Evolutionary conservation across 2,329 filamentous ascomycete species (phyloP).

Genomic region (Chrysosporium keratinophilum): DNA sequence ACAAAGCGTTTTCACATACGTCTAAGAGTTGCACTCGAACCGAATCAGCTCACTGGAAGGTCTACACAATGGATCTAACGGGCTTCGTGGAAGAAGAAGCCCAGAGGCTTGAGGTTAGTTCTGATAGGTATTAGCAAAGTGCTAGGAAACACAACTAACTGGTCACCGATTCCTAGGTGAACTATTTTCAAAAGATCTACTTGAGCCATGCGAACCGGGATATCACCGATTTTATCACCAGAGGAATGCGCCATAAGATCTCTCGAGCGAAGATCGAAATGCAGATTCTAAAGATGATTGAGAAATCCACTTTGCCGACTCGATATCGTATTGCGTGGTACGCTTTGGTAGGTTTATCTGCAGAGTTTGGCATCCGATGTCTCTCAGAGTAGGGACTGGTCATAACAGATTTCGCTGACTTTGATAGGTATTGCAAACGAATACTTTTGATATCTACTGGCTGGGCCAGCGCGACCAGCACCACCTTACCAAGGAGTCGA

Average conservation of each 20-base stretch:
- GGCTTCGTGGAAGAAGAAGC: too few relatives aligned
- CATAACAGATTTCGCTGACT: constrained; percentile 2
- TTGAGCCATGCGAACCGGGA: constrained; percentile 18
- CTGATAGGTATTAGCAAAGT: neutral
- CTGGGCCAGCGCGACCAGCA: constrained; percentile 16
- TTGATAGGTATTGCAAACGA: constrained; percentile 20
- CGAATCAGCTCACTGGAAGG: too few relatives aligned
- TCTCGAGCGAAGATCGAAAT: constrained; percentile 20
- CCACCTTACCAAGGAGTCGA: constrained; percentile 14
- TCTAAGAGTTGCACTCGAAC: too few relatives aligned
- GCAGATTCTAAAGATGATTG: constrained; percentile 18
- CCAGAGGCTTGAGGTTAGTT: too few relatives aligned
- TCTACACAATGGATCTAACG: too few relatives aligned
- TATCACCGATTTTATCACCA: constrained; percentile 15
- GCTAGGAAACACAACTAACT: neutral
- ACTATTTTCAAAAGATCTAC: constrained; percentile 19
- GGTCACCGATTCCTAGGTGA: neutral
- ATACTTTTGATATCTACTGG: constrained; percentile 22
- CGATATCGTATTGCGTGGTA: constrained; percentile 20
- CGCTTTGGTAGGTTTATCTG: constrained; percentile 17
- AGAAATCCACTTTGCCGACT: constrained; percentile 18
- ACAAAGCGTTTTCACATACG: too few relatives aligned
- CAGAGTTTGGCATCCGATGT: neutral
- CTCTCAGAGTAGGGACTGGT: neutral
- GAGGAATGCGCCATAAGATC: constrained; percentile 14